Base-by-base conservation (phyloP, 352 stramenopile genomes). In the Lagenidium giganteum region DNA sequence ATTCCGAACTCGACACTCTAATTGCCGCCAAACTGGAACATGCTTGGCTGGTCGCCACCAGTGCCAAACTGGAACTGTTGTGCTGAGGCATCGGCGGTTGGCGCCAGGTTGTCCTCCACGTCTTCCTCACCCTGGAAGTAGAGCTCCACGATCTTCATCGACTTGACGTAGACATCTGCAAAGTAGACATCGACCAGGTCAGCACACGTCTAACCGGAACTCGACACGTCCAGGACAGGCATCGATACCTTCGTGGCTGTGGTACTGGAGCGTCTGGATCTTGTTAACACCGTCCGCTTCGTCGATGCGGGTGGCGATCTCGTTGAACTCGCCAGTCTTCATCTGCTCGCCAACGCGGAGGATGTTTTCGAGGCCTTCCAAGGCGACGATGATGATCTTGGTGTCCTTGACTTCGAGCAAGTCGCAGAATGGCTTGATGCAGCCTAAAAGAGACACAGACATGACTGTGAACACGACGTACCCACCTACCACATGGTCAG, bases 361-460 rank as follows among this genome's bases (percentile, higher is more conserved):
- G 47, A 99, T 99, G 73, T 99, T 99, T 56, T 99, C 96, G 22
- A 99, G 83, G 17, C 95, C 96, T 67, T 99, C 97, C 24, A 99
- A 70, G 11, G 96, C 95, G 36, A 99, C 97, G 24, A 95, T 98
- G 33, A 99, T 87, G 64, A 99, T 96, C 79, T 99, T 99, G 6
- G 91, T 78, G 64, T 99, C 97, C 56, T 95, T 92, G 8, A 98
- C 89, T 13, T 87, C 87, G 24, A 99, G 78, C 49, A 99, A 69
- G 57, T 98, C 93, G 64, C 94, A 99, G n/a, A 99, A 67, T 20
- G 96, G 95, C 41, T 86, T 84, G 62, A 99, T 99, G 68, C 94
- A 99, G 39, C 82, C 77, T 88, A 41, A 23, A 51, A 56, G 35
- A 6, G 27, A 50, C 16, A 16, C 31, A 39, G 34, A 27, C 28